Conservation (phyloP, 495 filamentous ascomycete species). For the Saxophila tyrrhenica region DNA sequence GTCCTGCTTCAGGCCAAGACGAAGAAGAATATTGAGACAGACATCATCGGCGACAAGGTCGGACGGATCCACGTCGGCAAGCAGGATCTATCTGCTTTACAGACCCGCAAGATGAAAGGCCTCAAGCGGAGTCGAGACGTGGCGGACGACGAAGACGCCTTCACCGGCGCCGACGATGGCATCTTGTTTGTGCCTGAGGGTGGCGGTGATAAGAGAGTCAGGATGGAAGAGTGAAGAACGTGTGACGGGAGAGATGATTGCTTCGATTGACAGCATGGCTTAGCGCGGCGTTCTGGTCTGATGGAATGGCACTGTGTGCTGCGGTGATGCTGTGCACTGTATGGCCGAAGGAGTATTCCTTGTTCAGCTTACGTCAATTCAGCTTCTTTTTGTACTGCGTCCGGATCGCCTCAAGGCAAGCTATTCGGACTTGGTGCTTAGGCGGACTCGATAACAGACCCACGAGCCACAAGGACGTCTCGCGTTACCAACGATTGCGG, state of each 20-base stretch:
- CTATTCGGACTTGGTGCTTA: no score
- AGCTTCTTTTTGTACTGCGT: no score
- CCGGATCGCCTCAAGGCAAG: no score
- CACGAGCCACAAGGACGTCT: no score
- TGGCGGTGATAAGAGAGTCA: conserved; percentile 8
- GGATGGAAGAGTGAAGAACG: conserved; percentile 11
- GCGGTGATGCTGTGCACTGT: no score
- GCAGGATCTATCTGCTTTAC: conserved; percentile 76
- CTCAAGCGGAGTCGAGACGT: conserved; percentile 66
- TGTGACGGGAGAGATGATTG: neutral
- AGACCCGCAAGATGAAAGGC: conserved; percentile 99
- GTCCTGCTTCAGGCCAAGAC: conserved; percentile 38
- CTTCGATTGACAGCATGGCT: neutral
- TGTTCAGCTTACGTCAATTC: no score
- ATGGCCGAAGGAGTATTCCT: no score
- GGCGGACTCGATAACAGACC: no score
- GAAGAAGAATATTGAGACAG: conserved; percentile 93
- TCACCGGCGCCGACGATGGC: conserved; percentile 4
- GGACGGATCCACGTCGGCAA: conserved; percentile 85
- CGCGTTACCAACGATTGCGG: no score
- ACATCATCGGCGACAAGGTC: conserved; percentile 88
- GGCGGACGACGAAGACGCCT: conserved; percentile 31
- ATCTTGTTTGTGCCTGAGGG: conserved; percentile 2
- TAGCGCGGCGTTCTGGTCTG: neutral
- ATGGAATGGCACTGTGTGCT: neutral